phyloP scores from a whole-genome alignment of 495 filamentous ascomycete species.

The Oidiodendron maius region DNA sequence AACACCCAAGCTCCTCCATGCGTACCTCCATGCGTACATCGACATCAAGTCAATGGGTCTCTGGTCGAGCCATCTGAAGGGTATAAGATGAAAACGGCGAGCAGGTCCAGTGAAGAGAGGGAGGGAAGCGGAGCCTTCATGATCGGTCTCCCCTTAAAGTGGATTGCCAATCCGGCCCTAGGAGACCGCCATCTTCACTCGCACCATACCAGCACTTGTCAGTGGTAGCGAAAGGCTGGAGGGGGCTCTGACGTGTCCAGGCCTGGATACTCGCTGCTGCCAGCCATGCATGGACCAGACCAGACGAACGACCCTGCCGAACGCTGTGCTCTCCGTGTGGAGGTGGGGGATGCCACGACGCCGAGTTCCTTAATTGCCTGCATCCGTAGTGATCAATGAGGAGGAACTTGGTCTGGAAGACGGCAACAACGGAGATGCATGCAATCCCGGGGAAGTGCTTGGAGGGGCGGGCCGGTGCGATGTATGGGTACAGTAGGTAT shows the following conservation, averaged over 20 bases:
- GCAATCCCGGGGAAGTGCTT: too few relatives aligned
- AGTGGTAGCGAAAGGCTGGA: background rate
- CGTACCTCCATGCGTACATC: slow-evolving; percentile 18
- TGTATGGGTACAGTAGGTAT: too few relatives aligned
- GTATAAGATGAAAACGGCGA: slow-evolving; percentile 9
- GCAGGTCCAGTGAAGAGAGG: slow-evolving; percentile 4
- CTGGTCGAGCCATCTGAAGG: slow-evolving; percentile 7
- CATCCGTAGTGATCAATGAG: too few relatives aligned
- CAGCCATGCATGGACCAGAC: slow-evolving; percentile 14
- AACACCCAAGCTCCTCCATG: slow-evolving; percentile 20
- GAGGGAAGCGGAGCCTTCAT: too few relatives aligned
- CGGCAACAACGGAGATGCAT: too few relatives aligned
- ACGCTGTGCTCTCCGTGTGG: slow-evolving; percentile 12
- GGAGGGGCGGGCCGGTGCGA: too few relatives aligned
- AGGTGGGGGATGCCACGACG: slow-evolving; percentile 18
- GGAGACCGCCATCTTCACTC: too few relatives aligned
- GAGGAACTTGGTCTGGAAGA: too few relatives aligned
- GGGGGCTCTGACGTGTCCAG: slow-evolving; percentile 20
- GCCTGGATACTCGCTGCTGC: slow-evolving; percentile 10
- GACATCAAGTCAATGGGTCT: slow-evolving; percentile 22
- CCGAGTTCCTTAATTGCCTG: too few relatives aligned
- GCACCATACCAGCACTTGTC: too few relatives aligned
- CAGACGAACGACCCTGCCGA: slow-evolving; percentile 15
- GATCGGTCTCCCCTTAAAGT: too few relatives aligned
- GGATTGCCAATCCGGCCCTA: too few relatives aligned